These are phyloP conservation scores for Adansonia digitata DNA, from an alignment of 345 rosid genomes.

Conservation along the genomic window DNA sequence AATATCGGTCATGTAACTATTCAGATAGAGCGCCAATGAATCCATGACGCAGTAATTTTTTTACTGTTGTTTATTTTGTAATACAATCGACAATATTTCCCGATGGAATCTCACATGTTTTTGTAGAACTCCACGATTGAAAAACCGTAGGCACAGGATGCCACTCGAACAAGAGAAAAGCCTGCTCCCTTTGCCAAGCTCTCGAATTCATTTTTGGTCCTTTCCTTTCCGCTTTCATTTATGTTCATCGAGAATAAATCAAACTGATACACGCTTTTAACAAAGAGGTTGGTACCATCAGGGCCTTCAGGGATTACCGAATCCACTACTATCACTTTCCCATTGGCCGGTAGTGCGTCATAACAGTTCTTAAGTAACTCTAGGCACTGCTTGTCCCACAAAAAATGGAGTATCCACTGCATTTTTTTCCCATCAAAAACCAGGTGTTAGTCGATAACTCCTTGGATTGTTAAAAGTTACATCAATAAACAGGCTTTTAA, in stretches of 20 bases:
- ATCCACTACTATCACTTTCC: constrained; percentile 45
- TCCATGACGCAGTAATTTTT: background rate
- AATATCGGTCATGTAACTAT: constrained; percentile 62
- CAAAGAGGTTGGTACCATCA: constrained; percentile 17
- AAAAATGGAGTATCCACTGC: constrained; percentile 45
- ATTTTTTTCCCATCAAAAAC: background rate
- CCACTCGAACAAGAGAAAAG: constrained; percentile 38
- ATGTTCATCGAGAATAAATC: constrained; percentile 32
- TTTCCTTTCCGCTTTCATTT: constrained; percentile 36
- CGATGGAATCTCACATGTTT: constrained; percentile 6
- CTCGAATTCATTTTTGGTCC: constrained; percentile 35
- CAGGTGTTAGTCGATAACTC: background rate
- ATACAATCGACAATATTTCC: too few species aligned
- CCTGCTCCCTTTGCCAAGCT: constrained; percentile 41
- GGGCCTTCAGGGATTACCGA: constrained; percentile 37
- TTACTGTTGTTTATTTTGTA: too few species aligned
- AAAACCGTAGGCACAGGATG: constrained; percentile 30
- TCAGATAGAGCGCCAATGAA: constrained; percentile 53
- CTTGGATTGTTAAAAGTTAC: background rate
- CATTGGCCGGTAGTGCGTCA: constrained; percentile 30
- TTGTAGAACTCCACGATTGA: constrained; percentile 43
- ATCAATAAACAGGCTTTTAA: background rate
- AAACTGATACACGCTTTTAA: constrained; percentile 33
- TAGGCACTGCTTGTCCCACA: constrained; percentile 35
- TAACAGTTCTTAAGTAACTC: constrained; percentile 45